Base-by-base conservation (phyloP, 108 stramenopile species). In the Discostella stelligeroides region DNA sequence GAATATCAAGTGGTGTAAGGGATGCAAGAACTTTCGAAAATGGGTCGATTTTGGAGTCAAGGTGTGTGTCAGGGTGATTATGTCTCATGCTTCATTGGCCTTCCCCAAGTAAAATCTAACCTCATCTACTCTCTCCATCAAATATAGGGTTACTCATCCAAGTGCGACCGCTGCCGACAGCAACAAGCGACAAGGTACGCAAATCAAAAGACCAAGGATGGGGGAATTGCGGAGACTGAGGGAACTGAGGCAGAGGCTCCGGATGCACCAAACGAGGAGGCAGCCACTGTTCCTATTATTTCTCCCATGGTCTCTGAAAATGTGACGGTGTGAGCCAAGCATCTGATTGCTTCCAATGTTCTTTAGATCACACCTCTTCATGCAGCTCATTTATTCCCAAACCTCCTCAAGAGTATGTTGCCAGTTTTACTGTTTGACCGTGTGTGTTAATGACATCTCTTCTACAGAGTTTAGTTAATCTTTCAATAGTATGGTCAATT, bases 1-100 rank as follows among this genome's bases (percentile, higher is more conserved):
- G 60, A 66, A 79, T 25, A 69, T 79, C 50, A 73, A 74, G 53
- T 79, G 78, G 78, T 79, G 78, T 24, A 79, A 79, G 60, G 78
- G 78, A 34, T 79, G 78, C 66, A 79, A 79, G 53, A 79, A 79
- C 66, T 79, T 79, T 56, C 59, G 53, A 15, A 79, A 73, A 42
- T 79, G 78, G 78, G 34, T 69, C 45, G 78, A 67, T 38, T 79
- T 79, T 63, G 78, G 78, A n/a, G 53, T 48, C 27, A 79, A 77
- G 74, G 74, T 75, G 51, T 60, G 66, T 40, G 83, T 34, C 34
- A 6, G 34, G 6, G 84, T 84, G 13, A 20, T 54, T n/a, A n/a
- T n/a, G n/a, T n/a, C n/a, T n/a, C n/a, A n/a, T n/a, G n/a, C n/a
- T n/a, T n/a, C n/a, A n/a, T n/a, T n/a, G n/a, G n/a, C n/a, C n/a